Percentiles rank a stretch among this genome's conserved stretches.
These are phyloP conservation scores for Penicillium paradoxum DNA, from an alignment of 495 filamentous ascomycete species.

Conservation along the genomic window DNA sequence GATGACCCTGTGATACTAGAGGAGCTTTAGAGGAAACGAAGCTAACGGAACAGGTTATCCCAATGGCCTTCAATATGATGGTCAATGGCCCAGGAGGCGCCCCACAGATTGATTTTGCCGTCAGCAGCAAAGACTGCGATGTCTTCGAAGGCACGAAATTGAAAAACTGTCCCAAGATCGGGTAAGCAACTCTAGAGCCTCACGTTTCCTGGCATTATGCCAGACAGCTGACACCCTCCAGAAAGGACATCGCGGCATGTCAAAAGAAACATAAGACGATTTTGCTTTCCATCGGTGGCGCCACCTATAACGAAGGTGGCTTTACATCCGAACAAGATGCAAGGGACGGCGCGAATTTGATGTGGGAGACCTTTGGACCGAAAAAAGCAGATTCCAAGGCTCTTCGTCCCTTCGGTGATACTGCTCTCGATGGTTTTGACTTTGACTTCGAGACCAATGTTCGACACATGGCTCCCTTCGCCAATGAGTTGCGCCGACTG, in stretches of 20 bases:
- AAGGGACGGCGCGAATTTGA: slow-evolving; percentile 47
- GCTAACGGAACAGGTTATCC: slow-evolving; percentile 46
- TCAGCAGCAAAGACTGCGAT: slow-evolving; percentile 53
- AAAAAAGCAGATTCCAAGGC: slow-evolving; percentile 15
- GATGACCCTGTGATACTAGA: background rate
- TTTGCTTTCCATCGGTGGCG: slow-evolving; percentile 62
- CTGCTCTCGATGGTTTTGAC: slow-evolving; percentile 68
- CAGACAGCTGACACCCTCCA: slow-evolving; percentile 20
- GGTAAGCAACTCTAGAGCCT: slow-evolving; percentile 28
- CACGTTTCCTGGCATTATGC: background rate
- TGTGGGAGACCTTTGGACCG: slow-evolving; percentile 66
- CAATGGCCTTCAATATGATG: slow-evolving; percentile 55
- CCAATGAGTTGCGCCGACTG: slow-evolving; percentile 47
- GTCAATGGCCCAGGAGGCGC: slow-evolving; percentile 47
- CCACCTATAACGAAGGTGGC: slow-evolving; percentile 56
- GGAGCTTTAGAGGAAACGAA: background rate
- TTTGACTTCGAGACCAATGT: slow-evolving; percentile 56
- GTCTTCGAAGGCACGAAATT: slow-evolving; percentile 52
- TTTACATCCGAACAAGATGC: slow-evolving; percentile 53
- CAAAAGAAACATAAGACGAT: slow-evolving; percentile 62
- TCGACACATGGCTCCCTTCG: slow-evolving; percentile 51
- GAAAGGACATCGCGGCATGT: slow-evolving; percentile 58
- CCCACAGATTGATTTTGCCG: slow-evolving; percentile 58
- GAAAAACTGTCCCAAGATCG: slow-evolving; percentile 58
- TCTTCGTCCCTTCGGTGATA: slow-evolving; percentile 59